A percentile compares a stretch with the other conserved stretches of the same genome.
Conservation (phyloP, 805 yeast species). For the Candida vartiovaarae region DNA sequence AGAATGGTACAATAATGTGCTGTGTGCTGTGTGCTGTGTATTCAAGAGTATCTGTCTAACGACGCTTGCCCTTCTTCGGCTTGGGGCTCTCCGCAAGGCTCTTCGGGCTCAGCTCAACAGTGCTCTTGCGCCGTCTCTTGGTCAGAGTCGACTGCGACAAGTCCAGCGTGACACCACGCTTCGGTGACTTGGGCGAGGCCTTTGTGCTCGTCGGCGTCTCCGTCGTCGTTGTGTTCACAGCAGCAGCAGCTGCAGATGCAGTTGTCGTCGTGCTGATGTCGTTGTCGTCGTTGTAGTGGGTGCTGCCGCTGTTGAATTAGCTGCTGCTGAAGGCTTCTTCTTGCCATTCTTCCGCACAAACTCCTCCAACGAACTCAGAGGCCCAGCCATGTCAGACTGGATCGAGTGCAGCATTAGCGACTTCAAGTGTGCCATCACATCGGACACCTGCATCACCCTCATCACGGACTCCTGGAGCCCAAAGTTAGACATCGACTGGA, state of each 20-base stretch:
- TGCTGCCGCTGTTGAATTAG: too few relatives aligned
- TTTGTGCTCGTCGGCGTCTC: background rate
- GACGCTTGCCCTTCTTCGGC: slow-evolving; percentile 1
- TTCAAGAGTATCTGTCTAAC: background rate
- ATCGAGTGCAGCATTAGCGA: slow-evolving; percentile 56
- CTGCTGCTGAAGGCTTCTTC: background rate
- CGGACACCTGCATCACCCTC: slow-evolving; percentile 68
- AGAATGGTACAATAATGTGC: background rate
- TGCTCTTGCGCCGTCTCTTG: slow-evolving; percentile 28
- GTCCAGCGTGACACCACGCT: slow-evolving; percentile 17
- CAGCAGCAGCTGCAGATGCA: too few relatives aligned
- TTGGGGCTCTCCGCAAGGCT: slow-evolving; percentile 13
- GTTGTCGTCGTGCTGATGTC: too few relatives aligned
- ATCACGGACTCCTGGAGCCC: slow-evolving; percentile 63
- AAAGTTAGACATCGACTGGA: slow-evolving; percentile 41
- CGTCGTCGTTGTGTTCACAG: too few relatives aligned
- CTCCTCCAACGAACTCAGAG: slow-evolving; percentile 46
- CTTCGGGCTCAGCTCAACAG: slow-evolving; percentile 21
- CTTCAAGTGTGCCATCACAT: slow-evolving; percentile 66
- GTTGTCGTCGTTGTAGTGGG: too few relatives aligned
- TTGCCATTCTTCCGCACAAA: slow-evolving; percentile 20
- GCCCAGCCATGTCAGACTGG: slow-evolving; percentile 41
- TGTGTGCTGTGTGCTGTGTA: too few relatives aligned
- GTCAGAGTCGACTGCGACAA: slow-evolving; percentile 28
- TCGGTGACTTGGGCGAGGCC: background rate